Base-by-base conservation (phyloP, 352 stramenopile species). In the Pythium pyrilobum region DNA sequence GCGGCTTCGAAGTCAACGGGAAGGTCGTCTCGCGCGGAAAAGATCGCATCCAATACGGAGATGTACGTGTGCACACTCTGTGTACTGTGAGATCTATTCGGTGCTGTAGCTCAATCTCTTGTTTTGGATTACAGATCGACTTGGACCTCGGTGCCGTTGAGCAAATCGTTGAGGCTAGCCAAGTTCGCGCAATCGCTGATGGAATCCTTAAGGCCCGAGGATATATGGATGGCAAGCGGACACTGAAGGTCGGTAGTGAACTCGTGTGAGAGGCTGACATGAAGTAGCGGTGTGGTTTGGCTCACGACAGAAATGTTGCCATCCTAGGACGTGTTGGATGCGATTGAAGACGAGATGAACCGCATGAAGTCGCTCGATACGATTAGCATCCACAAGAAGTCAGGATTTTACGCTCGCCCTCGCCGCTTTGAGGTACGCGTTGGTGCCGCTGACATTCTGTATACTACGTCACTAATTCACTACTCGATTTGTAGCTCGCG, bases 111-210 rank as follows among this genome's bases (percentile, higher is more conserved):
- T n/a, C n/a, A n/a, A n/a, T n/a, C n/a, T n/a, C n/a, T n/a, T n/a
- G n/a, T n/a, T 32, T 32, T 31, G 0, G 33, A 5, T 42, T 62
- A 25, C 39, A 89, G 77, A 64, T 87, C 33, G 85, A 96, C 59
- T 72, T 96, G 52, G 77, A 97, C 51, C 57, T 97, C 55, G 59
- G 64, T 7, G 85, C 71, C 0, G 72, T 97, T 2, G 86, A 96
- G 39, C 89, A 97, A 61, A 81, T 97, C 28, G 87, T 96, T 3
- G 89, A 97, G 55, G 56, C 75, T 1, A 92, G 84, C 32, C 89
- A 97, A 80, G 80, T 92, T 20, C 81, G 82, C 5, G 74, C 83
- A 2, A 95, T 95, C 47, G 78, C 81, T 0, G 79, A 94, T 37
- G 69, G 66, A 24, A 76, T 95, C 39, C 45, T 81, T 27, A 81